A percentile compares a stretch with the other conserved stretches of the same genome.
Conservation (phyloP, 805 yeast genomes). For the Monosporozyma yasuniensis region DNA sequence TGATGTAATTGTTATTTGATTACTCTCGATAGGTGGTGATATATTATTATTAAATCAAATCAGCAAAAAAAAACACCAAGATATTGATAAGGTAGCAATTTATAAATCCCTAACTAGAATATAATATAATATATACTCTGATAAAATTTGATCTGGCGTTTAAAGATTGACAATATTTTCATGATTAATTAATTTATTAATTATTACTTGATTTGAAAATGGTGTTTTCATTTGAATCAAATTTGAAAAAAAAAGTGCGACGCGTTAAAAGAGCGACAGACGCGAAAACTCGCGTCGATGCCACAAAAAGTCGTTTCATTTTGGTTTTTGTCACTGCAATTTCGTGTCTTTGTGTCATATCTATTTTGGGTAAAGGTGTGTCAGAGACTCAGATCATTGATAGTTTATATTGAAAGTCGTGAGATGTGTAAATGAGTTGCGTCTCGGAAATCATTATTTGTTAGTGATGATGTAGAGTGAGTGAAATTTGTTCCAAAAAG, state of each 20-base stretch:
- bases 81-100: too few species aligned
- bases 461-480: too few species aligned
- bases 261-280: background rate
- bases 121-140: too few species aligned
- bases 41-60: too few species aligned
- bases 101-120: too few species aligned
- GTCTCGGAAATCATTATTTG: too few species aligned
- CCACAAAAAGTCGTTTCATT: background rate
- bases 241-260: background rate
- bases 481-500: too few species aligned
- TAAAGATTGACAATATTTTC: background rate
- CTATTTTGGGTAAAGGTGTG: background rate
- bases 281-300: background rate
- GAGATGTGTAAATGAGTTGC: too few species aligned
- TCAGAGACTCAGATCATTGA: background rate
- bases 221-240: background rate
- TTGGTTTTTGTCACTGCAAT: background rate
- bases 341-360: background rate
- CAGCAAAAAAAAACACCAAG: too few species aligned
- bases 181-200: background rate
- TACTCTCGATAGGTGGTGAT: too few species aligned
- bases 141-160: background rate
- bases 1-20: background rate
- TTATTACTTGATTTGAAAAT: background rate
- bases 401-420: too few species aligned